Evolutionary conservation across 2,329 filamentous ascomycete genomes (phyloP), one percentile per base, ranked within the genome.

Genomic region (Bisporella sp.): DNA sequence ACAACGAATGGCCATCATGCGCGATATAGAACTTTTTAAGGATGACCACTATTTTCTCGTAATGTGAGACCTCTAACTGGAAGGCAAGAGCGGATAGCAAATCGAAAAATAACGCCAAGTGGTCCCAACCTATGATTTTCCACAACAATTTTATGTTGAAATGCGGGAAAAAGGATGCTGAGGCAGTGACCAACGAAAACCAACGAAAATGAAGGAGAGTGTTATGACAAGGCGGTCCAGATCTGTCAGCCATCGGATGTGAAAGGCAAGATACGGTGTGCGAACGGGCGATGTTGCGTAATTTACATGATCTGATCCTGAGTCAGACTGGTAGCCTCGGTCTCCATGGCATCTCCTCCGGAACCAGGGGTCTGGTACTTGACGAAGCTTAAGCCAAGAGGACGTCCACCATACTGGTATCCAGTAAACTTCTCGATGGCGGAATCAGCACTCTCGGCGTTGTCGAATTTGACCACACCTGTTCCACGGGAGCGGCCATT

Each of bases 401-500:
- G 93, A 59, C 93, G 89, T 49, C 91, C 91, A 58, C 93, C 93
- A 64, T 99, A 99, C 68, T 96, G 89, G 67, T 99, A 99, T 50
- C 90, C 90, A 60, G 93, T 92, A 74, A 99, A 99, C 69, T 99
- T 99, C 64, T 89, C 81, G 62, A 99, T 97, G 43, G 92, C 86
- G 28, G 90, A 96, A 62, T 96, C 90, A 1, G 93, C 90, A 56
- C 90, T 95, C 6, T 91, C 84, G 12, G 81, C 73, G 48, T 72
- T 80, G 65, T 95, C 89, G 66, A 99, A 97, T 55, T 93, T 85
- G 50, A 99, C 93, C n/a, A 99, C 93, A 66, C 93, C 93, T 52
- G 88, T 93, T 57, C 93, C 93, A 57, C 90, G 87, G 53, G 93
- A 99, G 62, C 93, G 88, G 43, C 93, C 93, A 64, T 95, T 97